Percentiles rank a stretch among this genome's conserved stretches.
Conservation (phyloP, 2,329 filamentous ascomycete species). For the Scedosporium apiospermum region DNA sequence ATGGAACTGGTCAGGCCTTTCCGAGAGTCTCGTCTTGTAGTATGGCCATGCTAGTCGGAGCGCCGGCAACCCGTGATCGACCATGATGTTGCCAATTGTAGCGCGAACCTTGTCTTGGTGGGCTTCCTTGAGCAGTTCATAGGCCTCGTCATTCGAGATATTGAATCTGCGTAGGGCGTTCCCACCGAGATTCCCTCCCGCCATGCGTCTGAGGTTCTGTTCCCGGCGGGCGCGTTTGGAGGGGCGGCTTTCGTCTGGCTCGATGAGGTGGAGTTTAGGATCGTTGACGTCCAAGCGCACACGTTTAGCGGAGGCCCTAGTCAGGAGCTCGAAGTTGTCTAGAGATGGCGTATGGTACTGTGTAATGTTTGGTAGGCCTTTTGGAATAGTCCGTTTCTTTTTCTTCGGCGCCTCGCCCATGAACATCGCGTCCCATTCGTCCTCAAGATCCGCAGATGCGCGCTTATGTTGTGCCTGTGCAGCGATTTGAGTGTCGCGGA, state of each 20-base stretch:
- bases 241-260: conserved; percentile 55
- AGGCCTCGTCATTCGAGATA: conserved; percentile 91
- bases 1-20: conserved; percentile 71
- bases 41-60: conserved; percentile 90
- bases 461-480: not conserved
- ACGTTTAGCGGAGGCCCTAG: conserved; percentile 63
- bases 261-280: conserved; percentile 74
- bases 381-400: conserved; percentile 56
- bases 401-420: conserved; percentile 46
- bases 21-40: conserved; percentile 78
- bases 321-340: conserved; percentile 69
- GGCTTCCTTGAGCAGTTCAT: conserved; percentile 92
- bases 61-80: conserved; percentile 90
- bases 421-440: conserved; percentile 57
- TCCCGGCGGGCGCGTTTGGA: conserved; percentile 49
- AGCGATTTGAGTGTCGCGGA: not conserved
- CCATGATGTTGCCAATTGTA: conserved; percentile 79
- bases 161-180: conserved; percentile 80
- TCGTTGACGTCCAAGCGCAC: conserved; percentile 84
- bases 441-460: conserved; percentile 32
- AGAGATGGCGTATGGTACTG: conserved; percentile 60
- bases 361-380: conserved; percentile 48
- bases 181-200: conserved; percentile 59
- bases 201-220: conserved; percentile 55
- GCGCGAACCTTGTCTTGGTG: conserved; percentile 93